A percentile compares a stretch with the other conserved stretches of the same genome.
Conservation (phyloP, 345 rosid species). For the Eucalyptus virginea region DNA sequence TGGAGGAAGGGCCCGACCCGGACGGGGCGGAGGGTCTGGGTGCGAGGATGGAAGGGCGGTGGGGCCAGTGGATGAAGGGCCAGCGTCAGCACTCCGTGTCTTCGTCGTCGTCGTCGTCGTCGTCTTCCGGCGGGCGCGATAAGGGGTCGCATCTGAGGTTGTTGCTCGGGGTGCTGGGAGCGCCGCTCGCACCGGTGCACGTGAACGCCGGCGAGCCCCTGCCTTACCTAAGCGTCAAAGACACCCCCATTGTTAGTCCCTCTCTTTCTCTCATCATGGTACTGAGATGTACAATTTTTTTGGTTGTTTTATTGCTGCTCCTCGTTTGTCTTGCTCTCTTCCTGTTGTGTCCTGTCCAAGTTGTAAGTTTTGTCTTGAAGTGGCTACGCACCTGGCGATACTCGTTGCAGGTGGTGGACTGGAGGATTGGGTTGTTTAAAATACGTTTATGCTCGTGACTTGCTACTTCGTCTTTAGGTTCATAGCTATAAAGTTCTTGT, state of each 20-base stretch:
- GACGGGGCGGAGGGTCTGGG: conserved; percentile 3
- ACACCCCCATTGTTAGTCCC: conserved; percentile 22
- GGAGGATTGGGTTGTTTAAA: not conserved
- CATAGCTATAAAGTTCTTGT: not conserved
- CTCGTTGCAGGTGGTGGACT: not conserved
- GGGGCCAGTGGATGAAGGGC: conserved; percentile 33
- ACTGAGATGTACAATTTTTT: not conserved
- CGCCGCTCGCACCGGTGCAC: conserved; percentile 33
- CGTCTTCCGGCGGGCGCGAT: not conserved
- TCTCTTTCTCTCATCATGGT: not conserved
- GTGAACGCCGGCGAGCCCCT: conserved; percentile 12
- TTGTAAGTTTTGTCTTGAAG: not conserved
- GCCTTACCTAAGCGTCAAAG: conserved; percentile 31
- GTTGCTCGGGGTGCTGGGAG: conserved; percentile 25
- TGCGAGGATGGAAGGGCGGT: conserved; percentile 10
- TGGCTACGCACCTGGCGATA: not conserved
- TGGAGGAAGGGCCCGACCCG: conserved; percentile 30
- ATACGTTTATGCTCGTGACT: not conserved
- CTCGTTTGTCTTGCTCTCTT: not conserved
- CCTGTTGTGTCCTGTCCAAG: not conserved
- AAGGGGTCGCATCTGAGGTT: conserved; percentile 22
- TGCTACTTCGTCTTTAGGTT: not conserved
- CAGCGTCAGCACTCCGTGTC: not conserved
- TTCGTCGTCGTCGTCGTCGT: not conserved
- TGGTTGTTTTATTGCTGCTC: not conserved